Evolutionary conservation across 805 yeast species (phyloP), one percentile per base, ranked within the genome.

Genomic region (Candida golubevii): DNA sequence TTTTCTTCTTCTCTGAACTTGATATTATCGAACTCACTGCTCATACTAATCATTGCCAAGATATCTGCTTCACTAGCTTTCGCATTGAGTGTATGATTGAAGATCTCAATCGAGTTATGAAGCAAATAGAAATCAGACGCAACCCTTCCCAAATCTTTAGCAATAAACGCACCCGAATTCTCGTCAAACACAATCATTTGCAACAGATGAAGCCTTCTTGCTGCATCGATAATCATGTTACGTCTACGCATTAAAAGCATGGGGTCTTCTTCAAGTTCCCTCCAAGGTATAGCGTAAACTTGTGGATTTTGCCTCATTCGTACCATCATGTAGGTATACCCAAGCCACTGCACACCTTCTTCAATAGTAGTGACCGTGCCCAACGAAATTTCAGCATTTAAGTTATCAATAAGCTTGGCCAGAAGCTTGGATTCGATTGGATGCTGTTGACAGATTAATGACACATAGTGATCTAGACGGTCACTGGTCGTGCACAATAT

Each of bases 301-400:
- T 89, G 83, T 2, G 99, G 99, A 51, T 89, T 91, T 59, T 88
- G 86, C 46, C 85, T 80, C 99, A 93, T 93, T 46, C 99, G 72
- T 3, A 91, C 97, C 67, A 79, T 83, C 78, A 93, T 73, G 59
- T 93, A 93, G 0, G 99, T 93, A 56, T 95, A 93, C 4, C 99
- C 98, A n/a, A 93, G 71, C 99, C 99, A 93, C 51, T 83, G 88
- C 0, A 93, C 85, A 45, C 90, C 99, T 66, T 93, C 99, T 28
- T 87, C 95, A 9, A 93, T 81, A 57, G 84, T 90, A 0, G 98
- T 88, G 1, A 93, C 98, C 0, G 95, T 90, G 1, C 99, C 99
- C 14, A 93, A 65, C 0, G 98, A 85, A 18, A 95, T 88, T 61
- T 93, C 99, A 0, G 99, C 99, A 62, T 95, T 95, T 58, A 93